Conservation (phyloP, 2,329 filamentous ascomycete species). For the Exophiala lecanii-corni region DNA sequence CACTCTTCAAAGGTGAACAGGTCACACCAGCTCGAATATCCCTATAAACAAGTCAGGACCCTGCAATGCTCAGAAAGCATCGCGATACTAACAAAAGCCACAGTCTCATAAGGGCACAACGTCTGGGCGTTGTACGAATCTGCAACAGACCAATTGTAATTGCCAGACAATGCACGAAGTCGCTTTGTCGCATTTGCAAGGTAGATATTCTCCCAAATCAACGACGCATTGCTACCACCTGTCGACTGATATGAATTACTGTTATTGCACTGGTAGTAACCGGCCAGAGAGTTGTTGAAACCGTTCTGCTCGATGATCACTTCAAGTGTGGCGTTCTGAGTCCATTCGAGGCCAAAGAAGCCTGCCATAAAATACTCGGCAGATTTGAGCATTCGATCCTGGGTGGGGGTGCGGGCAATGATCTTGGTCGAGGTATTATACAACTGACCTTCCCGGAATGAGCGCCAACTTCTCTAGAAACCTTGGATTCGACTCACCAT, state of each 20-base stretch:
- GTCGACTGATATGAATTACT: constrained; percentile 43
- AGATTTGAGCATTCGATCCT: constrained; percentile 71
- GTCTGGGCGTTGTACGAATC: constrained; percentile 66
- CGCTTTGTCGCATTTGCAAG: constrained; percentile 60
- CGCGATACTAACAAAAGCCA: constrained; percentile 48
- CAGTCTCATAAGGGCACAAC: constrained; percentile 72
- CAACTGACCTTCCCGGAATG: constrained; percentile 33
- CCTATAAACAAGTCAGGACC: constrained; percentile 31
- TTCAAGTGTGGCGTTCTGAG: constrained; percentile 66
- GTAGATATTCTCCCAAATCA: constrained; percentile 61
- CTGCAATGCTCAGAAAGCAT: not conserved
- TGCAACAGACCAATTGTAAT: constrained; percentile 59
- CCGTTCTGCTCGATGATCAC: constrained; percentile 60
- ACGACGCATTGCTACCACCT: constrained; percentile 51
- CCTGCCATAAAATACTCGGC: constrained; percentile 75
- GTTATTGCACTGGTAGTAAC: constrained; percentile 64
- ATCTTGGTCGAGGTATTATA: constrained; percentile 71
- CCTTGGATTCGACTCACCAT: constrained; percentile 51
- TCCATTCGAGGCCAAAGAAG: constrained; percentile 73
- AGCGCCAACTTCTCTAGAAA: not conserved
- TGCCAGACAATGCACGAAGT: constrained; percentile 52
- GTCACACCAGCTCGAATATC: constrained; percentile 68
- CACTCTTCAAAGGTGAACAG: constrained; percentile 74
- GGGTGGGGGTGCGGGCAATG: constrained; percentile 68
- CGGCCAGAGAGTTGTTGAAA: constrained; percentile 67